These are phyloP conservation scores for Lentinula raphanica DNA, from an alignment of 768 basidiomycete genomes.

Conservation along the genomic window DNA sequence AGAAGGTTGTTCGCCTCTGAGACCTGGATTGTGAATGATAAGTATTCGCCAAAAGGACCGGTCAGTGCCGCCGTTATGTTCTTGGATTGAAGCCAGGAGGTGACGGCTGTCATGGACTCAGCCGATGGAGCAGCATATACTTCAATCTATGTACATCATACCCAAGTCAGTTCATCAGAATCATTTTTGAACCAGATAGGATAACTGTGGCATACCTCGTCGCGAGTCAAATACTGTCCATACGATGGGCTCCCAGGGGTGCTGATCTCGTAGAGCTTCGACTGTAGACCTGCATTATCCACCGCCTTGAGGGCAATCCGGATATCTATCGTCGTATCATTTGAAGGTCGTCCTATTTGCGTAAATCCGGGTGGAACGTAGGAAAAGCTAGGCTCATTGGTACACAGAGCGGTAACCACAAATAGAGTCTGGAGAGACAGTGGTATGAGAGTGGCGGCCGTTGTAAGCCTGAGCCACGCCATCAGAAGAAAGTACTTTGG, in stretches of 20 bases:
- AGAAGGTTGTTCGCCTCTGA: constrained; percentile 29
- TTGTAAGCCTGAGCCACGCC: not conserved
- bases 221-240: constrained; percentile 23
- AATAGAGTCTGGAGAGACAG: not conserved
- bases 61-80: constrained; percentile 28
- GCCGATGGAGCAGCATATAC: constrained; percentile 11
- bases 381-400: not conserved
- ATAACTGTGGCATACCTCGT: constrained; percentile 16
- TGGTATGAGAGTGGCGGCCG: not conserved
- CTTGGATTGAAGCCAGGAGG: constrained; percentile 41
- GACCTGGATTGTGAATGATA: constrained; percentile 25
- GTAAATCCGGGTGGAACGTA: not conserved
- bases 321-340: constrained; percentile 18
- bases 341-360: constrained; percentile 11
- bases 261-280: constrained; percentile 24
- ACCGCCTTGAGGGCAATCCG: constrained; percentile 25
- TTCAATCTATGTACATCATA: constrained; percentile 14
- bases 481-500: too few relatives aligned
- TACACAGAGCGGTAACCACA: not conserved
- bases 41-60: constrained; percentile 34
- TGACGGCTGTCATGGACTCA: constrained; percentile 23
- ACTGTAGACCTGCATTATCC: constrained; percentile 23
- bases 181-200: too few relatives aligned
- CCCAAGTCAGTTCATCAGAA: not conserved
- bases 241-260: constrained; percentile 23